phyloP scores from a whole-genome alignment of 345 rosid genomes.

The Rhodamnia argentea region DNA sequence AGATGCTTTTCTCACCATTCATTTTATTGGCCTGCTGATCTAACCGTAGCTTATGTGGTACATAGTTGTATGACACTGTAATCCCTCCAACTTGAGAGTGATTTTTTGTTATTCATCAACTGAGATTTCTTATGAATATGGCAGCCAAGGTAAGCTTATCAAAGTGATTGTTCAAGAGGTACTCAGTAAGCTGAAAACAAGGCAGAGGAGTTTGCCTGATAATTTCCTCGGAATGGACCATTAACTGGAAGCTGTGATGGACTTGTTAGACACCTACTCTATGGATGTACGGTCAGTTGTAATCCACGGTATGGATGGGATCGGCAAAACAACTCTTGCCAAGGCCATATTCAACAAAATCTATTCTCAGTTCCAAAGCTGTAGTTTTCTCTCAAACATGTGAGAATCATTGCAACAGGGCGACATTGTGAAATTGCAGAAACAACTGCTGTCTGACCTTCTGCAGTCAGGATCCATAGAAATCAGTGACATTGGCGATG shows the following conservation, averaged over 20 bases:
- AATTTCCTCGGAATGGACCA: neutral
- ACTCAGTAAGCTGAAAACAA: neutral
- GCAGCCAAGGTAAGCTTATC: neutral
- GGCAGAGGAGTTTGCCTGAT: neutral
- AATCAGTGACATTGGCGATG: neutral
- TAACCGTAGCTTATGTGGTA: neutral
- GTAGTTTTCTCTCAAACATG: neutral
- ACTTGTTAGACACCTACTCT: neutral
- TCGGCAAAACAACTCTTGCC: conserved; percentile 1
- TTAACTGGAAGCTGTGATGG: neutral
- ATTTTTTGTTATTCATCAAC: neutral
- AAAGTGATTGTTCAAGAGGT: neutral
- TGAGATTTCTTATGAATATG: neutral
- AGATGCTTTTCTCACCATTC: neutral
- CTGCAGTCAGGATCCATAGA: neutral
- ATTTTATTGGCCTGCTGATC: neutral
- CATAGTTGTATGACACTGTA: neutral
- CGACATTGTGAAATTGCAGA: neutral
- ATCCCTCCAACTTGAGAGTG: neutral
- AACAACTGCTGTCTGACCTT: neutral
- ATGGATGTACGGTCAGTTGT: neutral
- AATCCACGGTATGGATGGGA: conserved; percentile 4
- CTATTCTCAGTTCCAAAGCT: neutral
- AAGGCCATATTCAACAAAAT: neutral
- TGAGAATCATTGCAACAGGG: neutral